Evolutionary conservation across 805 yeast species (phyloP), one percentile per base, ranked within the genome.

Genomic region (Candida yuanshanica): DNA sequence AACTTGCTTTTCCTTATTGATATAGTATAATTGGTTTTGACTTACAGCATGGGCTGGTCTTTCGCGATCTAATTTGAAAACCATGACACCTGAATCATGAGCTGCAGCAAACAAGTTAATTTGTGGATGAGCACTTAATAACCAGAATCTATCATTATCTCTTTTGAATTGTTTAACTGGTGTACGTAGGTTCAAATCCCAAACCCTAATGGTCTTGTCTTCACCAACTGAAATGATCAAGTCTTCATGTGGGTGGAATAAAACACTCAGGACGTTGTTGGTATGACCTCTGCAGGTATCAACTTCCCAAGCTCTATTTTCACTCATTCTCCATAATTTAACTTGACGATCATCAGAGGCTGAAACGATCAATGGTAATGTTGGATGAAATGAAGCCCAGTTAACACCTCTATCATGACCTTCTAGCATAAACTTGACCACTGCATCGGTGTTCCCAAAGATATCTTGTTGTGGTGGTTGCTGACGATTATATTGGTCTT

Each of bases 341-440:
- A 93, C 87, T 50, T 91, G 81, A 51, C 98, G 78, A 61, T 93
- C 99, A 62, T 93, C 99, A 63, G 95, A 95, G 55, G 91, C 95
- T 14, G 96, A 87, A 16, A 90, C 95, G 59, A 93, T 89, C 52
- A 93, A 73, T 12, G 98, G 98, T 60, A 89, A 73, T 20, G 91
- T 88, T 35, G 99, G 99, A 62, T 93, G 99, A 79, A 95, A 95
- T 11, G 95, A 72, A 17, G 97, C 98, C 95, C 95, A 93, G 62
- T 93, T 91, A 56, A 93, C 99, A 60, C 98, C 98, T 62, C 96
- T 83, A 57, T 93, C 96, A 62, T 93, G 99, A 38, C 99, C 99
- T 63, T 95, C 98, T 46, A 93, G 73, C 16, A 93, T 95, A 60
- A 85, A 93, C 66, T 95, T 93, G 44, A 91, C 97, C 45, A 88